Conservation (phyloP, 768 basidiomycete genomes). For the Candolleomyces aberdarensis region DNA sequence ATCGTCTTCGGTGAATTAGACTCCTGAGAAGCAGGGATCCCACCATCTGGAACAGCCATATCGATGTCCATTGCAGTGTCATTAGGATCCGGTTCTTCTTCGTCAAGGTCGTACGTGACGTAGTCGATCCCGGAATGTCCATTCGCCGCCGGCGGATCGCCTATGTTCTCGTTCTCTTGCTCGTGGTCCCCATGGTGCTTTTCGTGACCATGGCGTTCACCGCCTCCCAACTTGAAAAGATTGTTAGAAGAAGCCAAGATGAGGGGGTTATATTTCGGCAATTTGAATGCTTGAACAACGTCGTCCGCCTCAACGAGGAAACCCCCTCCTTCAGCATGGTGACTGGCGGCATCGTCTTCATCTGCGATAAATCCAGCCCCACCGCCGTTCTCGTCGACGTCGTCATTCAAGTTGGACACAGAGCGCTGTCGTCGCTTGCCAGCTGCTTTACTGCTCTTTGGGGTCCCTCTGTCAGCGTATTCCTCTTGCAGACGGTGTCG, state of each 20-base stretch:
- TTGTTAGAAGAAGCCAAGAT: conserved; percentile 17
- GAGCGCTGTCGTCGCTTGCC: conserved; percentile 7
- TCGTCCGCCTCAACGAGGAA: conserved; percentile 70
- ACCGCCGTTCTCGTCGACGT: conserved; percentile 5
- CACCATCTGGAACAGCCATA: neutral
- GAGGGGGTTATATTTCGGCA: conserved; percentile 57
- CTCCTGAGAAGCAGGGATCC: neutral
- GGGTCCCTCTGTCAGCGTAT: conserved; percentile 41
- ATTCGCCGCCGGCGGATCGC: neutral
- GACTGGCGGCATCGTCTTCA: conserved; percentile 11
- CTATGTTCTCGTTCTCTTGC: conserved; percentile 5
- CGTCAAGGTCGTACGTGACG: conserved; percentile 33
- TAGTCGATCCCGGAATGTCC: conserved; percentile 16
- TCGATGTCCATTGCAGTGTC: conserved; percentile 1
- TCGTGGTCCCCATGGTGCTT: conserved; percentile 16
- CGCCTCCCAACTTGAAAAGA: conserved; percentile 7
- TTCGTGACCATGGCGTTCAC: conserved; percentile 8
- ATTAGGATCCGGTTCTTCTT: neutral
- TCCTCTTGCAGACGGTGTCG: conserved; percentile 78
- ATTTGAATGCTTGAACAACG: conserved; percentile 68
- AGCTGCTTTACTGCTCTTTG: conserved; percentile 17
- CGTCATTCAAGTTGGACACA: neutral
- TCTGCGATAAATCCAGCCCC: conserved; percentile 10
- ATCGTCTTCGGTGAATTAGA: conserved; percentile 49
- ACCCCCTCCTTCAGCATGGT: conserved; percentile 41